Evolutionary conservation across 345 rosid genomes (phyloP).

Genomic region (Euphorbia tirucalli): DNA sequence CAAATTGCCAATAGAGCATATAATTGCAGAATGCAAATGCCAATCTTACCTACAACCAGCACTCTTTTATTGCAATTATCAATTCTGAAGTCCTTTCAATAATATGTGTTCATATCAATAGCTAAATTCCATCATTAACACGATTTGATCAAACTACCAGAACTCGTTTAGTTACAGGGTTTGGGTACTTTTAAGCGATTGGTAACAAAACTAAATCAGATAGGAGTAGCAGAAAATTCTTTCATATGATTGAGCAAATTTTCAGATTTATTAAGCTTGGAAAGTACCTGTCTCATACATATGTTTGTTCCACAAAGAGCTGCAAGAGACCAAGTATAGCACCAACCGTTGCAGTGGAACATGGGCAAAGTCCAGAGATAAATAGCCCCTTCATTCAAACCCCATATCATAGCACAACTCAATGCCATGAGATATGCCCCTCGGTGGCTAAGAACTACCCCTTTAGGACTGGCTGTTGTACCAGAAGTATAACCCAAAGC

Average conservation of each 20-base stretch:
- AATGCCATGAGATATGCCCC: slow-evolving; percentile 84
- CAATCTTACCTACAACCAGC: no score
- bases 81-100: no score
- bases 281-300: slow-evolving; percentile 85
- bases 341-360: slow-evolving; percentile 96
- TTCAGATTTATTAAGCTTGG: not conserved
- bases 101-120: no score
- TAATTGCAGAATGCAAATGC: no score
- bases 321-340: slow-evolving; percentile 79
- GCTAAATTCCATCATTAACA: not conserved
- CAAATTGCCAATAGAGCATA: no score
- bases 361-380: slow-evolving; percentile 95
- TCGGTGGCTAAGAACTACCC: slow-evolving; percentile 80
- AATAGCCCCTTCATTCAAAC: slow-evolving; percentile 70
- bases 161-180: not conserved
- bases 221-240: not conserved
- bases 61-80: no score
- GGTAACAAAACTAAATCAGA: not conserved
- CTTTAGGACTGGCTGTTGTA: slow-evolving; percentile 86
- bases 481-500: slow-evolving; percentile 92
- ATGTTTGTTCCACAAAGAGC: slow-evolving; percentile 75
- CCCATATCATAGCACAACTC: slow-evolving; percentile 68
- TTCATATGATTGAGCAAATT: not conserved
- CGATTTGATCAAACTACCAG: no score
- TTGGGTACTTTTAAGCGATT: not conserved